phyloP scores from a whole-genome alignment of 2,329 filamentous ascomycete genomes.

The Acrodontium crateriforme region DNA sequence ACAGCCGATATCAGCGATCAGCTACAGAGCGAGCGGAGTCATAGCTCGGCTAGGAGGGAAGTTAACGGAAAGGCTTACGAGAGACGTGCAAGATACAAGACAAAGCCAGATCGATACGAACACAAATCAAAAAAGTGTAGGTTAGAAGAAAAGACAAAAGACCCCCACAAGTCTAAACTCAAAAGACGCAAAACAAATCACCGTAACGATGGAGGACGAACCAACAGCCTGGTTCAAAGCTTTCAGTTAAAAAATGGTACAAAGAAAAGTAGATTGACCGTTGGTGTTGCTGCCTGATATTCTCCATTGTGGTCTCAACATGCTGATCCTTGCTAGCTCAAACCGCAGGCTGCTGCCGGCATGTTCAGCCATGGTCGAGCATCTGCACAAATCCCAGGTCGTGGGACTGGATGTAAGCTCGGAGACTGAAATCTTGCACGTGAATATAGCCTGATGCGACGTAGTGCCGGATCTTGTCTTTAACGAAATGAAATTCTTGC shows the following conservation, averaged over 20 bases:
- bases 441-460: constrained; percentile 5
- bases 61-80: constrained; percentile 29
- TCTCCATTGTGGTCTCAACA: too few relatives aligned
- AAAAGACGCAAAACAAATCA: constrained; percentile 22
- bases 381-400: constrained; percentile 30
- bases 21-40: not conserved
- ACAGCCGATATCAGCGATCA: not conserved
- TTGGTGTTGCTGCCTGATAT: too few relatives aligned
- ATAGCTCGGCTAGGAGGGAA: too few relatives aligned
- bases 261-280: constrained; percentile 31
- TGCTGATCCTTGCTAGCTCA: too few relatives aligned
- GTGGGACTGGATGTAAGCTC: constrained; percentile 27
- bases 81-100: constrained; percentile 33
- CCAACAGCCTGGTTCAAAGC: constrained; percentile 25
- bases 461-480: constrained; percentile 39
- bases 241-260: constrained; percentile 33
- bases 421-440: constrained; percentile 7
- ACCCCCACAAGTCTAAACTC: constrained; percentile 7
- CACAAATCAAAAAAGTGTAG: constrained; percentile 22
- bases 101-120: constrained; percentile 32
- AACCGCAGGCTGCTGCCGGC: constrained; percentile 26
- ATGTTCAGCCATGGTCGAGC: constrained; percentile 36
- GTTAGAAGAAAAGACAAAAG: constrained; percentile 11
- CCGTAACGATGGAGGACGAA: constrained; percentile 24
- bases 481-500: constrained; percentile 37